Evolutionary conservation across 768 basidiomycete species (phyloP), one percentile per base, ranked within the genome.

Genomic region (Podaxis sp.): DNA sequence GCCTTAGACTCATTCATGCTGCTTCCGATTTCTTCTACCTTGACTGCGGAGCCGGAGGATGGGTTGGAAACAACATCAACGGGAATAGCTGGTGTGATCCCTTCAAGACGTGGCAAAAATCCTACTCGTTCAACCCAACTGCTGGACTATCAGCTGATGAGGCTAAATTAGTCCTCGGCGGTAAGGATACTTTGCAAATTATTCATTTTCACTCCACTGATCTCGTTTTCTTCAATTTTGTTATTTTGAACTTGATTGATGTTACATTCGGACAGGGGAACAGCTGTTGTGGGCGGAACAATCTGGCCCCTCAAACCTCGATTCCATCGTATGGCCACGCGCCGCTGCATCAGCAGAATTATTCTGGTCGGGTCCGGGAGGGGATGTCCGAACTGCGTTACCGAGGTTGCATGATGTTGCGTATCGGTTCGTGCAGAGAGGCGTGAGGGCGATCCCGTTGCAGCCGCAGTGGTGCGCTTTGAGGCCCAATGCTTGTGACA

Each of bases 11-110:
- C 40, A 74, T 94, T 11, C 89, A 91, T 59, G 82, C 86, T 0
- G 77, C 89, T 2, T 85, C 83, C n/a, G 84, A 92, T 69, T 88
- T 84, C 72, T 91, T 93, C 71, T 93, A 94, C 71, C 83, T 92
- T 18, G 90, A 91, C 67, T 90, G 88, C 62, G 90, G 90, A 32
- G 82, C 69, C 3, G 90, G 90, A 11, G 85, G 79, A 14, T 91
- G 89, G 87, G 74, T 90, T 11, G 88, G 87, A 0, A 68, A 81
- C 40, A 70, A 72, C 61, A 47, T 63, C 50, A 42, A 62, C 44
- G 82, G 83, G 0, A 85, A 85, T 66, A 84, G 82, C 62, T 91
- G 90, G 88, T 89, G 87, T 66, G 86, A 88, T 64, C 88, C 88
- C 0, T 90, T 87, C 83, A 90, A 90, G 72, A 86, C 86, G 1